Conservation (phyloP, 257 asterid genomes). For the Solanum medicagineum region DNA sequence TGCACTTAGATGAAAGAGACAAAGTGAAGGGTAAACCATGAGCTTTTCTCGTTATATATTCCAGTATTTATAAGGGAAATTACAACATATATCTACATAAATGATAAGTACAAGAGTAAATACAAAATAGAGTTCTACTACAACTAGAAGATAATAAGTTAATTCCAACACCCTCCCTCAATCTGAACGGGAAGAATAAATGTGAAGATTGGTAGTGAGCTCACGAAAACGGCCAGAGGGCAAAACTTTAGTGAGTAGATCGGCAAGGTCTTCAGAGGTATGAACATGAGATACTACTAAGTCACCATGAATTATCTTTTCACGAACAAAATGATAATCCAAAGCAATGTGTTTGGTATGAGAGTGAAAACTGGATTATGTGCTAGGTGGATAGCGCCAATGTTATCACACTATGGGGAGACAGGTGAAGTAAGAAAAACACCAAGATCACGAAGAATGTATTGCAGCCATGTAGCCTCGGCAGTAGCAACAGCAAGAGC, state of each 20-base stretch:
- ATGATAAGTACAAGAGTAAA: too few relatives aligned
- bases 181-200: neutral
- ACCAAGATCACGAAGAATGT: neutral
- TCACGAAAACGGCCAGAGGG: neutral
- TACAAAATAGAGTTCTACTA: neutral
- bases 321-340: neutral
- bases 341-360: neutral
- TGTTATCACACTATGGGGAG: neutral
- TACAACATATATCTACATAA: too few relatives aligned
- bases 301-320: neutral
- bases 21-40: too few relatives aligned
- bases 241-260: neutral
- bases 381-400: neutral
- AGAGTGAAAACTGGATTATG: neutral
- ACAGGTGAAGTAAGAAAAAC: neutral
- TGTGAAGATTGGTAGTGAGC: neutral
- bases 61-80: too few relatives aligned
- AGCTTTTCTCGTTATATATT: too few relatives aligned
- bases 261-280: neutral
- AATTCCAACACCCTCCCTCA: neutral
- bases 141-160: neutral
- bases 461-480: neutral
- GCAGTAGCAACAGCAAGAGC: neutral
- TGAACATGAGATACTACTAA: neutral
- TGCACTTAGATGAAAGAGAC: too few relatives aligned